phyloP scores from a whole-genome alignment of 352 stramenopile species.

The Phytophthora sp. region DNA sequence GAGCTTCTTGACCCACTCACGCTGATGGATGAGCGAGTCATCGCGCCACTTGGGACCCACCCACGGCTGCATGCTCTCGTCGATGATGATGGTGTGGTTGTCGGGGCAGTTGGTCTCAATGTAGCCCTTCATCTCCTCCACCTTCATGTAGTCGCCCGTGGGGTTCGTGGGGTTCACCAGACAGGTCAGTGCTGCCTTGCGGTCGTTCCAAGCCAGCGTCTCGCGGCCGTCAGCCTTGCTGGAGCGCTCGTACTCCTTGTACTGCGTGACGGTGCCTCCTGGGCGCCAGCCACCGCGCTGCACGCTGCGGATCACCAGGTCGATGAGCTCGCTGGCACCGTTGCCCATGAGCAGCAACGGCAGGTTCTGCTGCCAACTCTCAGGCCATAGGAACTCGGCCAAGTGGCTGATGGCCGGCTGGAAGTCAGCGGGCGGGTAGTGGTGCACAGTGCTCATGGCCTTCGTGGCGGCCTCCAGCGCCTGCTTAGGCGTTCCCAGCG shows the following conservation, averaged over 20 bases:
- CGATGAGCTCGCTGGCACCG: conserved; percentile 85
- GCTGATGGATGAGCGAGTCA: conserved; percentile 89
- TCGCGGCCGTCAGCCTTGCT: conserved; percentile 82
- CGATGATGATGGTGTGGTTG: conserved; percentile 91
- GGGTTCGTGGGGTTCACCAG: conserved; percentile 92
- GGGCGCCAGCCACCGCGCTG: conserved; percentile 72
- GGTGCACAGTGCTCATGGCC: conserved; percentile 84
- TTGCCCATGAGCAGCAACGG: conserved; percentile 85
- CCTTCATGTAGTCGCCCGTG: conserved; percentile 87
- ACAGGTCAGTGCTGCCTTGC: conserved; percentile 77
- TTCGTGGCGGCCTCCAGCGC: conserved; percentile 73
- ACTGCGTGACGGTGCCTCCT: conserved; percentile 77
- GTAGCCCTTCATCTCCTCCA: conserved; percentile 87
- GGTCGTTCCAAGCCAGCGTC: conserved; percentile 81
- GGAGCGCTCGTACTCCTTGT: conserved; percentile 90
- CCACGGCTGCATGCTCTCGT: conserved; percentile 94
- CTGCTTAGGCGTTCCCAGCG: conserved; percentile 73
- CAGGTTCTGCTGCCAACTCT: conserved; percentile 57
- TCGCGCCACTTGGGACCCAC: conserved; percentile 82
- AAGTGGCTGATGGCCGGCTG: conserved; percentile 90
- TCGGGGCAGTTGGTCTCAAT: conserved; percentile 85
- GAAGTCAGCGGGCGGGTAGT: conserved; percentile 92
- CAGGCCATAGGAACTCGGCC: conserved; percentile 86
- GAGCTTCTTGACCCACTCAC: conserved; percentile 80
- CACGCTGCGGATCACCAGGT: conserved; percentile 89